A percentile compares a stretch with the other conserved stretches of the same genome.
These are phyloP conservation scores for Populus tremula DNA, from an alignment of 345 rosid genomes.

Conservation along the genomic window DNA sequence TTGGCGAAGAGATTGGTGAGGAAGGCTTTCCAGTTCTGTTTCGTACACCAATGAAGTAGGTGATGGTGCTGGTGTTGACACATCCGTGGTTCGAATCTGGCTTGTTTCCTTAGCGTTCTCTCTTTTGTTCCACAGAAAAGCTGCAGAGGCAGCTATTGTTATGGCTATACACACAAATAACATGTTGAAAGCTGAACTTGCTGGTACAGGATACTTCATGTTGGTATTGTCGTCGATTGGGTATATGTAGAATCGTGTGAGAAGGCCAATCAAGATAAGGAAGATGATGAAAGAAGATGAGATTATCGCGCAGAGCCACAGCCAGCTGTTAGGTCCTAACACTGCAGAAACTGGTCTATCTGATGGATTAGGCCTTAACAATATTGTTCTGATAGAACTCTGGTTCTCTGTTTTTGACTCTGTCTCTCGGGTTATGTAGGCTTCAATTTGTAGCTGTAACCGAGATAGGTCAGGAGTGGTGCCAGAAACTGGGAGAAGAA, in stretches of 20 bases:
- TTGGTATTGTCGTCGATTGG: conserved; percentile 26
- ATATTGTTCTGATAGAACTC: conserved; percentile 2
- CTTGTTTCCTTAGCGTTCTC: not conserved
- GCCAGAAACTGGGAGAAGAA: conserved; percentile 19
- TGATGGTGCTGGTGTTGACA: conserved; percentile 6
- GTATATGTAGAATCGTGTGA: conserved; percentile 20
- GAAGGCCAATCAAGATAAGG: conserved; percentile 18
- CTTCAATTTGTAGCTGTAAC: conserved; percentile 24
- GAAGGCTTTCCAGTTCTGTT: conserved; percentile 60
- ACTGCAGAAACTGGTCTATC: conserved; percentile 17
- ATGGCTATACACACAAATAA: conserved; percentile 12
- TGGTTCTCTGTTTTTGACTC: not conserved
- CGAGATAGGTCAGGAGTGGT: conserved; percentile 16
- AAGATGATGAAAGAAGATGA: conserved; percentile 24
- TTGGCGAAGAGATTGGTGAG: conserved; percentile 43
- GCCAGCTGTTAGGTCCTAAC: conserved; percentile 26
- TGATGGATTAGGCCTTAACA: conserved; percentile 15
- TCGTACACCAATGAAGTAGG: conserved; percentile 7
- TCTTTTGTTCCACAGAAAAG: conserved; percentile 23
- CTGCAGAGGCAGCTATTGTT: conserved; percentile 8
- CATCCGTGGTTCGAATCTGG: conserved; percentile 14
- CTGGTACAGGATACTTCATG: not conserved
- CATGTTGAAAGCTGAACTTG: conserved; percentile 15
- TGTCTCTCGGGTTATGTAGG: conserved; percentile 19
- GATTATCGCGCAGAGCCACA: conserved; percentile 22